Evolutionary conservation across 2,329 filamentous ascomycete species (phyloP), one percentile per base, ranked within the genome.

Genomic region (Westerdykella sp.): DNA sequence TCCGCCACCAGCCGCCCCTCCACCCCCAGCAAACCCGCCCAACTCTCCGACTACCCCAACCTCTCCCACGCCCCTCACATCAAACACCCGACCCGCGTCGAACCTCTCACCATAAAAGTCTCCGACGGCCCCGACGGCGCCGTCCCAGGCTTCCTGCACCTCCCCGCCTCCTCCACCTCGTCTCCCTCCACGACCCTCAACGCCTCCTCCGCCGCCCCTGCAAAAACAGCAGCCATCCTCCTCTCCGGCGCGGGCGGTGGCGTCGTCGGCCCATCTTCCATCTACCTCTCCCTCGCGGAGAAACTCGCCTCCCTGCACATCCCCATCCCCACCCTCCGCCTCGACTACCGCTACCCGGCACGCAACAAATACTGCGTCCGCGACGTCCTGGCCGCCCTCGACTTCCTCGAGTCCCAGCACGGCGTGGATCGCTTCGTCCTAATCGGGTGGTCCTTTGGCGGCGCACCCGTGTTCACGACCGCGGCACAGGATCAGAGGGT

Each of bases 371-470:
- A 61, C 43, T 72, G 70, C 51, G 54, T 62, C 3, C 44, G 54
- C 6, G 69, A 73, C 45, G 60, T 69, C 1, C 38, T 53, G 7
- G 61, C 68, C 9, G 62, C 60, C 4, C 66, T 72, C 60, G 48
- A 61, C 23, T 67, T 65, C 40, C 55, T 71, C 7, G 38, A 59
- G 12, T 46, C 58, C 12, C 45, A 53, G 21, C 66, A 60, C 46
- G 53, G 48, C 0, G 53, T 67, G 1, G 46, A 44, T n/a, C 56
- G 49, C 18, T 70, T 71, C 49, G 68, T 71, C 5, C 45, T 72
- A 12, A 57, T 70, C 1, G 69, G 70, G 37, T 72, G 69, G 69
- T 68, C 63, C 10, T 71, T 72, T 40, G 68, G 70, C 15, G 65
- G 69, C 5, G 68, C 66, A 15, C 68, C 68, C 1, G 69, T 67